Base-by-base conservation (phyloP, 2,329 filamentous ascomycete genomes). In the Cladorrhinum sp. region DNA sequence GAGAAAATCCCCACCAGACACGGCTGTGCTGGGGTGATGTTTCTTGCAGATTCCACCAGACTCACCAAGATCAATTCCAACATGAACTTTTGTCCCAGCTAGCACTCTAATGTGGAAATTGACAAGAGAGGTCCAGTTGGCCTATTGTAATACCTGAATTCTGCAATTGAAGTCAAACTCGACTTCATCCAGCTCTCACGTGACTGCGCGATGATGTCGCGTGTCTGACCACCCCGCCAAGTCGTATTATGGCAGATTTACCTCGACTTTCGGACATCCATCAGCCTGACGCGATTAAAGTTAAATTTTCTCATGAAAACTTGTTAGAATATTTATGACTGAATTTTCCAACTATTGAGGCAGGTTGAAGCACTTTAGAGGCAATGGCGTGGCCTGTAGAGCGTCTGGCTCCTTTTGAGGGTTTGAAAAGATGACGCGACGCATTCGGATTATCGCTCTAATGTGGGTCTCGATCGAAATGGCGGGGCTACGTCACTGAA, bases 371-470 rank as follows among this genome's bases (percentile, higher is more conserved):
- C 48, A 24, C 16, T 4, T 58, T 23, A 9, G n/a, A 3, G 8
- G 16, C 2, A 16, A 20, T 52, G 20, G 23, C 24, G 58, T 38
- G 32, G 25, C 10, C 18, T 50, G 20, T 27, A 29, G 23, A 58
- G 49, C 50, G 36, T 41, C 55, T 45, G 50, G 36, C 36, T 22
- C 18, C 23, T n/a, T 54, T 56, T 18, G 52, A 22, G 18, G 32
- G 24, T 8, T 16, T 54, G 22, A 38, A 16, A 16, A 62, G 61
- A 64, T 64, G 65, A 66, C 66, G 66, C 65, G 65, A 61, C 66
- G 45, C 50, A 56, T 23, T 20, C 7, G 41, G 41, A 45, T 20
- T 45, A 45, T 18, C 16, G 61, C 13, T 52, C 32, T 27, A 27
- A 38, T 20, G 32, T 23, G 25, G 38, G 38, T 27, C 53, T n/a